Percentiles rank a stretch among this genome's conserved stretches.
Conservation (phyloP, 2,329 filamentous ascomycete species). For the Penicillium italicum region DNA sequence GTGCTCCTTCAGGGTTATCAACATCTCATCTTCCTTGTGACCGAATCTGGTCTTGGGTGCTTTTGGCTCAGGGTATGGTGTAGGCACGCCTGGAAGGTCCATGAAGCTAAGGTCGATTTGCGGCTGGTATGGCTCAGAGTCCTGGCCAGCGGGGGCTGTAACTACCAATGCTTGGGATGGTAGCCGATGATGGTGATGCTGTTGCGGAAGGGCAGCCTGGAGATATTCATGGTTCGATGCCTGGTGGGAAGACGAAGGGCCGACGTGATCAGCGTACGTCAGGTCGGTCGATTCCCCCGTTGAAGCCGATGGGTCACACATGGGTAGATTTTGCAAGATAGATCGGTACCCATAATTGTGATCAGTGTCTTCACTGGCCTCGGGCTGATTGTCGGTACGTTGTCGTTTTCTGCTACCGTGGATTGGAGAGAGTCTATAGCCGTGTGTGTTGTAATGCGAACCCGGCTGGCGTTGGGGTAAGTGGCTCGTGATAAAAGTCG, state of each 20-base stretch:
- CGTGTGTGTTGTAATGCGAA: slow-evolving; percentile 29
- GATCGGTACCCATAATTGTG: slow-evolving; percentile 21
- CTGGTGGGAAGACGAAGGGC: slow-evolving; percentile 29
- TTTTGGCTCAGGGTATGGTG: slow-evolving; percentile 68
- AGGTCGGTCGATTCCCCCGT: slow-evolving; percentile 35
- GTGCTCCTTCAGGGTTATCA: slow-evolving; percentile 89
- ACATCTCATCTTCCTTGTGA: slow-evolving; percentile 67
- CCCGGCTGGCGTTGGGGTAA: slow-evolving; percentile 33
- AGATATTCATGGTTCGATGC: slow-evolving; percentile 34
- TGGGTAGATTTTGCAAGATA: slow-evolving; percentile 31
- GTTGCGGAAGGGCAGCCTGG: slow-evolving; percentile 48
- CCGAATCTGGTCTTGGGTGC: slow-evolving; percentile 1
- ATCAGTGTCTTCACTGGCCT: slow-evolving; percentile 13
- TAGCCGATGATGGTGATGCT: slow-evolving; percentile 77
- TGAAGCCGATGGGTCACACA: slow-evolving; percentile 28
- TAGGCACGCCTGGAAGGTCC: slow-evolving; percentile 81
- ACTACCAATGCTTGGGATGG: slow-evolving; percentile 68
- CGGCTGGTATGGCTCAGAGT: neutral
- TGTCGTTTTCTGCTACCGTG: slow-evolving; percentile 36
- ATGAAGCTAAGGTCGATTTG: slow-evolving; percentile 65
- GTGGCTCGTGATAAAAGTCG: slow-evolving; percentile 33
- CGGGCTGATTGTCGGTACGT: slow-evolving; percentile 32
- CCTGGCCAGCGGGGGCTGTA: slow-evolving; percentile 53
- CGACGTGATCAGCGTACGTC: slow-evolving; percentile 34
- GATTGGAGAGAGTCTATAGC: slow-evolving; percentile 32